phyloP scores from a whole-genome alignment of 2,329 filamentous ascomycete species.

The Phoma sp. region DNA sequence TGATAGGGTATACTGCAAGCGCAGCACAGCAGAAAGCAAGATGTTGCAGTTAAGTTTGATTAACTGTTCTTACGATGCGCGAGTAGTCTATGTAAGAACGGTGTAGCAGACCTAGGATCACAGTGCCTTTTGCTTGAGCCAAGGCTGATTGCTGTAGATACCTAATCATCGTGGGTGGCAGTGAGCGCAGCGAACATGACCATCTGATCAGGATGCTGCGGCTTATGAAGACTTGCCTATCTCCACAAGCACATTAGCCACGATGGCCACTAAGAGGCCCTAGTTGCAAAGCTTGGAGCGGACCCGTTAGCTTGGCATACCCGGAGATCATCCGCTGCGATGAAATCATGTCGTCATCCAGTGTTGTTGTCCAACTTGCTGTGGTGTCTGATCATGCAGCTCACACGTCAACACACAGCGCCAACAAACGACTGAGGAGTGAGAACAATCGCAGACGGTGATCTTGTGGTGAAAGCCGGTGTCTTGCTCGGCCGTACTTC shows the following conservation, averaged over 20 bases:
- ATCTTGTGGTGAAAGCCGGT: not conserved
- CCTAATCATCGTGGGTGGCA: not conserved
- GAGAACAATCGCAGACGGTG: not conserved
- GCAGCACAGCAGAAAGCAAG: no score
- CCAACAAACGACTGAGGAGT: not conserved
- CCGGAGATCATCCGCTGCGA: not conserved
- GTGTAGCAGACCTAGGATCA: no score
- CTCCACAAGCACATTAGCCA: constrained; percentile 5
- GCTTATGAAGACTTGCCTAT: not conserved
- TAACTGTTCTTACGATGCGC: no score
- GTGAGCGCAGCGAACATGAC: not conserved
- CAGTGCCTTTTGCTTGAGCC: constrained; percentile 2
- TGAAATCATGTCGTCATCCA: constrained; percentile 19
- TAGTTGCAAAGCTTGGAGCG: constrained; percentile 6
- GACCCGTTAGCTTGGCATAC: constrained; percentile 4
- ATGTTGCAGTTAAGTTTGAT: no score
- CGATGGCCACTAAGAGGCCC: not conserved
- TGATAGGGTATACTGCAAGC: not conserved
- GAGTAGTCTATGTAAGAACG: no score
- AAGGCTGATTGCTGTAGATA: not conserved
- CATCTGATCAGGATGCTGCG: not conserved
- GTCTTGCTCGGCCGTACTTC: not conserved
- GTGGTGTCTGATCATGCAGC: constrained; percentile 1
- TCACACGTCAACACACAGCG: constrained; percentile 7
- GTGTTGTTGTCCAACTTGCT: not conserved